A percentile compares a stretch with the other conserved stretches of the same genome.
phyloP scores from a whole-genome alignment of 805 yeast species.

The Candida peoriensis region DNA sequence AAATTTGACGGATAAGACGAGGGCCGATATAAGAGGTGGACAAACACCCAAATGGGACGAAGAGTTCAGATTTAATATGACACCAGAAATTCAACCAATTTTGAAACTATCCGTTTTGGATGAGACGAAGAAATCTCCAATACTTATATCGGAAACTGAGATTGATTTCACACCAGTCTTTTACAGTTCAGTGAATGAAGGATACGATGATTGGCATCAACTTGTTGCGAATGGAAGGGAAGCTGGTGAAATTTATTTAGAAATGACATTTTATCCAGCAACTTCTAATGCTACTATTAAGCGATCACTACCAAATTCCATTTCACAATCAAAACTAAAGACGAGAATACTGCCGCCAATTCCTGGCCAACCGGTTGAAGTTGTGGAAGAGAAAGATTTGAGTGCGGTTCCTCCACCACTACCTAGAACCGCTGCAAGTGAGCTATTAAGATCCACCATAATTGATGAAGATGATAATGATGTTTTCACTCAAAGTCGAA shows the following conservation, averaged over 20 bases:
- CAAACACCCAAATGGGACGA: slow-evolving; percentile 90
- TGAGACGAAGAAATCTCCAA: slow-evolving; percentile 81
- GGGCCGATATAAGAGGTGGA: slow-evolving; percentile 80
- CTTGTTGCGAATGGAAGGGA: slow-evolving; percentile 60
- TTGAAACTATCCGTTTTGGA: slow-evolving; percentile 75
- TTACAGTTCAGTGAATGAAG: slow-evolving; percentile 60
- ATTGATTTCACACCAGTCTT: slow-evolving; percentile 75
- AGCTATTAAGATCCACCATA: not conserved
- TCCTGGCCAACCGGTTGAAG: slow-evolving; percentile 20
- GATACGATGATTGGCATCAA: slow-evolving; percentile 82
- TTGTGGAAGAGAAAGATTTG: not conserved
- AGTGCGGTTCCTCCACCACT: slow-evolving; percentile 20
- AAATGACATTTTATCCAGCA: slow-evolving; percentile 84
- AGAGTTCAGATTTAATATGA: slow-evolving; percentile 62
- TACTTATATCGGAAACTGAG: slow-evolving; percentile 76
- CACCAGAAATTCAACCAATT: slow-evolving; percentile 56
- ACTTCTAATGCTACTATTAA: slow-evolving; percentile 17
- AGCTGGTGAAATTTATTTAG: slow-evolving; percentile 86
- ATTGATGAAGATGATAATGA: no score
- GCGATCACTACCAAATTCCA: not conserved
- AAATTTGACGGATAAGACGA: slow-evolving; percentile 75
- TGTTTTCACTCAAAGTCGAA: not conserved
- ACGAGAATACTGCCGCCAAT: slow-evolving; percentile 24
- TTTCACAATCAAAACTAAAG: slow-evolving; percentile 5
- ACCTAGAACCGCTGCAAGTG: slow-evolving; percentile 16